Evolutionary conservation across 306 rosid genomes (phyloP), one percentile per base, ranked within the genome.

Genomic region (Hippophae gyantsensis): DNA sequence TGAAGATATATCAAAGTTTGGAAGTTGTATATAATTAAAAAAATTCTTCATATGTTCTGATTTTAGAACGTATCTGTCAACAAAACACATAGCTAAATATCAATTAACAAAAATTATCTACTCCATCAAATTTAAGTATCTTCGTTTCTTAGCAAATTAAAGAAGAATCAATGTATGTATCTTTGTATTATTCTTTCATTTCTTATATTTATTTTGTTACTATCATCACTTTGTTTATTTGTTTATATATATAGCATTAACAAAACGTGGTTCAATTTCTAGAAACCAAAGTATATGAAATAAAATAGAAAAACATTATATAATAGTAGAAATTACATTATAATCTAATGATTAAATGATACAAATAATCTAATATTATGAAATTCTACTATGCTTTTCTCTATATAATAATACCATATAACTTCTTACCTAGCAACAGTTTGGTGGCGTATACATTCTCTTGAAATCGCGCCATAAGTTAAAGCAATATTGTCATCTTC

Each of bases 401-500:
- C 23, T 18, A 18, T 18, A 18, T 18, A 18, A 18, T 18, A 18
- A 18, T 18, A 18, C 23, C 23, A 18, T 18, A 18, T 18, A 43
- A 48, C 13, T 66, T 23, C 84, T 74, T 69, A 92, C 99, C 77
- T 88, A 44, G 99, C 99, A 84, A 92, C 99, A 62, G 68, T 86
- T 74, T 92, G 99, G 76, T 92, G 99, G 67, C 99, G 88, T 74
- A 92, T 92, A 76, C 99, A 92, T 79, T 92, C 99, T 81, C 96
- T 79, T 73, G 88, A 74, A 95, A 92, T 92, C 41, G 99, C 95
- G 49, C 99, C 95, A 72, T 85, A 92, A 73, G 88, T 95, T 61
- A 92, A 79, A 73, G 96, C 99, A 96, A 92, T 84, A 42, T 92
- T 95, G 18, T 88, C 65, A 76, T 86, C 74, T 76, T 78, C 99